Conservation (phyloP, 1,284 basidiomycete genomes). For the Spongispora temasekensis region DNA sequence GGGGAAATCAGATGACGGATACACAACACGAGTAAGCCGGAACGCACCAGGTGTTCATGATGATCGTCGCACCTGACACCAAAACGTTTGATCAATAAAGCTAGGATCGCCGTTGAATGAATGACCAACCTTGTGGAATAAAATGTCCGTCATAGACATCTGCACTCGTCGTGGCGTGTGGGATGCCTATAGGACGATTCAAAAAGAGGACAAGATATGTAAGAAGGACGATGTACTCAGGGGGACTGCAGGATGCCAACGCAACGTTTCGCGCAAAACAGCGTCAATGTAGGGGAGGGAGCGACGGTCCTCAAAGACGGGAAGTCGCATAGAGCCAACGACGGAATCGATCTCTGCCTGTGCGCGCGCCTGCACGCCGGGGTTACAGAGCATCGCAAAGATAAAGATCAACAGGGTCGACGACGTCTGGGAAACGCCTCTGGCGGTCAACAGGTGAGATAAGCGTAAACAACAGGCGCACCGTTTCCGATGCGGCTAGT, state of each 20-base stretch:
- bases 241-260: conserved; percentile 31
- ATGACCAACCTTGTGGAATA: conserved; percentile 33
- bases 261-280: conserved; percentile 30
- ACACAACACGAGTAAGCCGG: too few relatives aligned
- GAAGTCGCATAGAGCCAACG: conserved; percentile 26
- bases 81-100: neutral
- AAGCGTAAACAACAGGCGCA: conserved; percentile 9
- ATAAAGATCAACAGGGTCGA: conserved; percentile 30
- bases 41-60: conserved; percentile 29
- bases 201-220: neutral
- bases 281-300: conserved; percentile 32
- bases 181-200: conserved; percentile 23
- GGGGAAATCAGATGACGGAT: neutral
- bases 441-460: conserved; percentile 1
- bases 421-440: conserved; percentile 21
- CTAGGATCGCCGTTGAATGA: neutral
- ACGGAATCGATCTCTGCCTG: conserved; percentile 31
- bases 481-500: conserved; percentile 34
- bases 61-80: conserved; percentile 28
- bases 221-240: conserved; percentile 14
- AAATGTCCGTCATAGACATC: conserved; percentile 33
- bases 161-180: conserved; percentile 26
- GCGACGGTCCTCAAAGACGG: conserved; percentile 30
- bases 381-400: conserved; percentile 33
- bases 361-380: conserved; percentile 27